These are phyloP conservation scores for Rugonectria rugulosa DNA, from an alignment of 2,329 filamentous ascomycete genomes.

Conservation along the genomic window DNA sequence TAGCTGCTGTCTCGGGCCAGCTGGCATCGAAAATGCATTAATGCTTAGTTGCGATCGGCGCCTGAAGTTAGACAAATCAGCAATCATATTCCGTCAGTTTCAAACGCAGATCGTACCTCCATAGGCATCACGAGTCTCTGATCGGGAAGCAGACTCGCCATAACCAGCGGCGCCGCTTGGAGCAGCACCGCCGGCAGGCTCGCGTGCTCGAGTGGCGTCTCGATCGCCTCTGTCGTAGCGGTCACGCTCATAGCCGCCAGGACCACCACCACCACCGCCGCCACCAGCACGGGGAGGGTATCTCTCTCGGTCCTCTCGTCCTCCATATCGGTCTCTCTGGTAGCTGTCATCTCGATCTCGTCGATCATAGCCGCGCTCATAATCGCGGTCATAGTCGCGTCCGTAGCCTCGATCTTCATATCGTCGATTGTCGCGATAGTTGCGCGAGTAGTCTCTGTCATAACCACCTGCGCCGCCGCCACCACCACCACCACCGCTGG, in stretches of 20 bases:
- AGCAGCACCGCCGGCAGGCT: slow-evolving; percentile 45
- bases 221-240: slow-evolving; percentile 59
- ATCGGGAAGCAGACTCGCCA: slow-evolving; percentile 51
- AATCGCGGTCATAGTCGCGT: slow-evolving; percentile 65
- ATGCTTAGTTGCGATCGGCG: slow-evolving; percentile 40
- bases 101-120: slow-evolving; percentile 51
- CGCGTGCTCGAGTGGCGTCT: slow-evolving; percentile 50
- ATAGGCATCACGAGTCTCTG: slow-evolving; percentile 54
- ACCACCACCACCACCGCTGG: slow-evolving; percentile 46
- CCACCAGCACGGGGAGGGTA: slow-evolving; percentile 49
- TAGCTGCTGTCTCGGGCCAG: slow-evolving; percentile 25
- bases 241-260: slow-evolving; percentile 56
- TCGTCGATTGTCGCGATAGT: slow-evolving; percentile 56
- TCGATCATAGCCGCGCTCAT: slow-evolving; percentile 49
- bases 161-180: slow-evolving; percentile 48
- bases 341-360: slow-evolving; percentile 48
- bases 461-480: slow-evolving; percentile 52
- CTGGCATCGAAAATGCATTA: slow-evolving; percentile 26
- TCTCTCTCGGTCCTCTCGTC: slow-evolving; percentile 56
- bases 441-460: slow-evolving; percentile 57
- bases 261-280: slow-evolving; percentile 53
- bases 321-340: slow-evolving; percentile 50
- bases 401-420: slow-evolving; percentile 58
- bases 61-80: slow-evolving; percentile 42
- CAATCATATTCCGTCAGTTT: slow-evolving; percentile 23